Evolutionary conservation across 2,329 filamentous ascomycete species (phyloP), one percentile per base, ranked within the genome.

Genomic region (Cladosporium sphaerospermum): DNA sequence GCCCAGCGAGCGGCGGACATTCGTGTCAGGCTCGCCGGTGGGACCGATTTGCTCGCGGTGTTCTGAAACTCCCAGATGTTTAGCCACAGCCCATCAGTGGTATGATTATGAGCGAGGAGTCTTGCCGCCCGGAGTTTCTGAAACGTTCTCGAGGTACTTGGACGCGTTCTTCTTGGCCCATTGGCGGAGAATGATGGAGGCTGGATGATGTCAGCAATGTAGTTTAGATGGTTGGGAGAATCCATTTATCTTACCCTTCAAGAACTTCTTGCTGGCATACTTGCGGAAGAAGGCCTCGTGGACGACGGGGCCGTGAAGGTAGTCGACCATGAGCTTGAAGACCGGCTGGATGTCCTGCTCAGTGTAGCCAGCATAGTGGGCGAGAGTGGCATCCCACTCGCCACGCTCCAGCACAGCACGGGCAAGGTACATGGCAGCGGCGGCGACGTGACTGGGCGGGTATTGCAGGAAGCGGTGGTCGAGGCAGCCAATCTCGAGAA

Each of bases 211-310:
- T 63, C 59, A 70, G 59, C 61, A 55, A 65, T 61, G 66, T 11
- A 34, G 18, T 16, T 37, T 10, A 28, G 10, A 19, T 61, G 32
- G 50, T 56, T 45, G 9, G 34, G 51, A 50, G 60, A 19, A 50
- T 37, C 23, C 10, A 28, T 52, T 56, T 48, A 23, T 56, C 80
- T 74, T 83, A 96, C 92, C 91, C 78, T 99, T 99, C 64, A 97
- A 76, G 75, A 97, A 99, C 75, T 96, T 96, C 79, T 97, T 99
- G 82, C 89, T 95, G 53, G 93, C 93, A 71, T 99, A 99, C 74
- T 99, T 99, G 82, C 95, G 96, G 80, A 96, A 97, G 79, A 99
- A 96, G 36, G 93, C 95, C 70, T 97, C 92, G 67, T 99, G 93
- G 41, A 85, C 82, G 51, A 96, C 88, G 23, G 92, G 93, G 10